phyloP scores from a whole-genome alignment of 2,329 filamentous ascomycete genomes.

The Boeremia exigua region DNA sequence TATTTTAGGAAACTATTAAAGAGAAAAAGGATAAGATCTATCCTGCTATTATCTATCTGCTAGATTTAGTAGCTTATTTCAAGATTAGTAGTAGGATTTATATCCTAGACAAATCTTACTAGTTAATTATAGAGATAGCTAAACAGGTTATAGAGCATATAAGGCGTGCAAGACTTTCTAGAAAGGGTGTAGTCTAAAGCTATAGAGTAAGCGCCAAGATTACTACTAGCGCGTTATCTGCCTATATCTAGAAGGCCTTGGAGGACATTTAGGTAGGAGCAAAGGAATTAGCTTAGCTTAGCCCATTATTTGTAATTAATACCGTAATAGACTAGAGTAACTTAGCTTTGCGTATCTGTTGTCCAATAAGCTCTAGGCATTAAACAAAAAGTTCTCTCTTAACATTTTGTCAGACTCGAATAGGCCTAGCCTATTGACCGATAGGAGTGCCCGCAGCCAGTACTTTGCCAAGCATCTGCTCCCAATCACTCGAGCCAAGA shows the following conservation, averaged over 20 bases:
- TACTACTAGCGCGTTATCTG: not conserved
- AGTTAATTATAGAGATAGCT: not conserved
- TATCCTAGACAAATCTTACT: not conserved
- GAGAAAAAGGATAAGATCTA: not conserved
- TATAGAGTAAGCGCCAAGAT: not conserved
- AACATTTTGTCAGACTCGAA: not conserved
- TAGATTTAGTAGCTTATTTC: not conserved
- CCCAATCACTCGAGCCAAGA: not conserved
- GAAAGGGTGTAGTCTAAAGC: not conserved
- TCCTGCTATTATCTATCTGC: not conserved
- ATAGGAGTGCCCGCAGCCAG: not conserved
- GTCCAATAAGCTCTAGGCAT: not conserved
- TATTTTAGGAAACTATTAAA: not conserved
- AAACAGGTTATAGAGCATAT: not conserved
- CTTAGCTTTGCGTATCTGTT: not conserved
- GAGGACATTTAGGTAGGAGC: not conserved
- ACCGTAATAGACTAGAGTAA: not conserved
- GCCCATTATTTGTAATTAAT: not conserved
- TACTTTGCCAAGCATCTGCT: slow-evolving; percentile 1
- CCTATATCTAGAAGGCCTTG: not conserved
- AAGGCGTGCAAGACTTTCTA: not conserved
- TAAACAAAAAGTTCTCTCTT: not conserved
- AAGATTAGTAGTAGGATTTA: not conserved
- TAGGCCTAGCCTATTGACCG: not conserved
- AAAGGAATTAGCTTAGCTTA: not conserved